Percentiles rank a stretch among this genome's conserved stretches.
phyloP scores from a whole-genome alignment of 768 basidiomycete genomes.

The Tulasnella sp. region DNA sequence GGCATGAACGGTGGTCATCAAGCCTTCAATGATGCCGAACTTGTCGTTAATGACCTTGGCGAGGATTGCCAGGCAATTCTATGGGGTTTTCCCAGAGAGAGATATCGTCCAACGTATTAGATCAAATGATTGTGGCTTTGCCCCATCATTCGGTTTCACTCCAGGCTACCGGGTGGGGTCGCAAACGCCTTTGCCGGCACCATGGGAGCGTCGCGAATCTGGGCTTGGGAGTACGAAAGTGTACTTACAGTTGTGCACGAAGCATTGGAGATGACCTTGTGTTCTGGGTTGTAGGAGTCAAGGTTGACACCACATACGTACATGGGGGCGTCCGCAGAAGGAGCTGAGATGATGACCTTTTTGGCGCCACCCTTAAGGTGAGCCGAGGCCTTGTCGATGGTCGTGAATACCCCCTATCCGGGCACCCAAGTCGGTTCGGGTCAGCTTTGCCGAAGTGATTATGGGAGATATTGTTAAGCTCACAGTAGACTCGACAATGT shows the following conservation, averaged over 20 bases:
- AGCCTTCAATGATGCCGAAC: conserved; percentile 90
- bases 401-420: conserved; percentile 90
- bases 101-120: background rate
- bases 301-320: conserved; percentile 95
- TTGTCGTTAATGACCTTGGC: conserved; percentile 98
- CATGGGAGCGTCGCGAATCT: background rate
- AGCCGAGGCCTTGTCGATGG: conserved; percentile 82
- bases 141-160: background rate
- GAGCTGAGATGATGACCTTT: conserved; percentile 99
- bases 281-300: conserved; percentile 81
- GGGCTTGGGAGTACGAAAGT: too few species aligned
- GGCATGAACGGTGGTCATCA: conserved; percentile 98
- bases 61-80: conserved; percentile 96
- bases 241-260: conserved; percentile 81
- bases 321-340: conserved; percentile 96
- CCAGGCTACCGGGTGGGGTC: background rate
- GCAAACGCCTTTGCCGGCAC: background rate
- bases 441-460: background rate
- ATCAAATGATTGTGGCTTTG: background rate
- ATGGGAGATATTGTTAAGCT: conserved; percentile 35
- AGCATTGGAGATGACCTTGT: conserved; percentile 95
- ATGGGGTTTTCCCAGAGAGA: background rate
- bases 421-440: background rate
- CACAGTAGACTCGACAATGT: conserved; percentile 95
- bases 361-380: conserved; percentile 99